Percentiles rank a stretch among this genome's conserved stretches.
phyloP scores from a whole-genome alignment of 2,329 filamentous ascomycete genomes.

The Cryphonectria naterciae region DNA sequence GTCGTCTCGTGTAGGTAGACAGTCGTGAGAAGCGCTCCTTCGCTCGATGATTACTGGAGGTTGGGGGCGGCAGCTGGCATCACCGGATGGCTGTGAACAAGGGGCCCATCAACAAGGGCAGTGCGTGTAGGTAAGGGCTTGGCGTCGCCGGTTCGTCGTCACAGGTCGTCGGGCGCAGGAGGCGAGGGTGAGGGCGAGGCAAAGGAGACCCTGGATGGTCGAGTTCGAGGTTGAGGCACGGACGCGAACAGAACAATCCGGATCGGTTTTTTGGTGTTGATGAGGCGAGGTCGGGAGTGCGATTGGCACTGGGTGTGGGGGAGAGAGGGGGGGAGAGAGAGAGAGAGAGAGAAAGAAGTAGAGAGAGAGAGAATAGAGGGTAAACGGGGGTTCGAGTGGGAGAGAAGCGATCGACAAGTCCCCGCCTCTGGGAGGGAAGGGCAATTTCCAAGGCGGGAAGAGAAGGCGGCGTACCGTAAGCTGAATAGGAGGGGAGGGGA shows the following conservation, averaged over 20 bases:
- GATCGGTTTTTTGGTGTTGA: constrained; percentile 15
- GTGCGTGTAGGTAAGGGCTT: constrained; percentile 24
- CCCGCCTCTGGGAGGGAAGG: constrained; percentile 36
- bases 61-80: constrained; percentile 28
- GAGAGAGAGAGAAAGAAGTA: background rate
- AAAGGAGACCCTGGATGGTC: background rate
- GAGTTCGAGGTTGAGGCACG: constrained; percentile 1
- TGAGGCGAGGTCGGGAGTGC: constrained; percentile 24
- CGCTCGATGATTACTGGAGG: constrained; percentile 19
- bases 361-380: constrained; percentile 15
- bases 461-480: constrained; percentile 12
- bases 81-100: constrained; percentile 22
- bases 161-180: background rate
- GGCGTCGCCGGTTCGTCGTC: constrained; percentile 24
- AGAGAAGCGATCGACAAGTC: constrained; percentile 39
- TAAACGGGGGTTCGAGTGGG: constrained; percentile 29
- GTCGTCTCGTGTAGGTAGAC: constrained; percentile 19
- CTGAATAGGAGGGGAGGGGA: constrained; percentile 10
- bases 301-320: constrained; percentile 18
- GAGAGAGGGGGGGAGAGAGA: background rate
- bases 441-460: constrained; percentile 37
- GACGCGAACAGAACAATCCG: constrained; percentile 8
- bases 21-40: constrained; percentile 19
- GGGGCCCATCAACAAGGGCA: constrained; percentile 22
- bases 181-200: background rate